Evolutionary conservation across 2,329 filamentous ascomycete species (phyloP).

Genomic region (Penicillium sp.): DNA sequence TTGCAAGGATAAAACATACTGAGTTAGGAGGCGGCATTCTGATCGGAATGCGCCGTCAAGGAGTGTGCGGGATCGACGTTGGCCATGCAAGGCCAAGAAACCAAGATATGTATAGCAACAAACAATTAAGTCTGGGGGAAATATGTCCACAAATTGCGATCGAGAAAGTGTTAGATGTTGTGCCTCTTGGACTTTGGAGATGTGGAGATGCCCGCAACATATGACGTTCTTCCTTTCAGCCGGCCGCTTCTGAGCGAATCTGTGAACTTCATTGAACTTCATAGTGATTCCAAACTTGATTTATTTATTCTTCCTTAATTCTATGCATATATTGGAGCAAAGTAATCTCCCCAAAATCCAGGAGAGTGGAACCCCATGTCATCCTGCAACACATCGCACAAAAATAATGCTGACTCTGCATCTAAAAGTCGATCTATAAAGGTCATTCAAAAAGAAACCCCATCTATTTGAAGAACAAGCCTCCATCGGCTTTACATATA

Average conservation of each 20-base stretch:
- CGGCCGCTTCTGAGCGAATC: neutral
- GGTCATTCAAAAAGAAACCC: neutral
- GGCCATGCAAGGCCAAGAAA: constrained; percentile 9
- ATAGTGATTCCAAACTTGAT: neutral
- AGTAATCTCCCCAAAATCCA: neutral
- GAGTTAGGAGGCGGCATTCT: constrained; percentile 40
- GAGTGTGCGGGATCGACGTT: constrained; percentile 6
- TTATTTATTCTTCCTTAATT: neutral
- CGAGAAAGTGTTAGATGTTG: neutral
- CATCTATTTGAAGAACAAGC: neutral
- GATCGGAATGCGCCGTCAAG: constrained; percentile 18
- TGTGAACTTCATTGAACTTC: neutral
- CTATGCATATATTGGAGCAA: neutral
- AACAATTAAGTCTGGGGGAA: neutral
- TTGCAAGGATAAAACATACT: constrained; percentile 33
- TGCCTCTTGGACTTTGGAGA: neutral
- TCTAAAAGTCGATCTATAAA: neutral
- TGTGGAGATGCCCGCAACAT: constrained; percentile 8
- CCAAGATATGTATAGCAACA: neutral
- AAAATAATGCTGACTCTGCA: neutral
- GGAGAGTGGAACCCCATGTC: neutral
- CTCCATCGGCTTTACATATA: neutral
- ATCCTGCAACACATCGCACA: neutral
- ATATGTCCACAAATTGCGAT: neutral
- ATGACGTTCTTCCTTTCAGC: constrained; percentile 16